Evolutionary conservation across 2,329 filamentous ascomycete genomes (phyloP).

Genomic region (Paecilomyces sp.): DNA sequence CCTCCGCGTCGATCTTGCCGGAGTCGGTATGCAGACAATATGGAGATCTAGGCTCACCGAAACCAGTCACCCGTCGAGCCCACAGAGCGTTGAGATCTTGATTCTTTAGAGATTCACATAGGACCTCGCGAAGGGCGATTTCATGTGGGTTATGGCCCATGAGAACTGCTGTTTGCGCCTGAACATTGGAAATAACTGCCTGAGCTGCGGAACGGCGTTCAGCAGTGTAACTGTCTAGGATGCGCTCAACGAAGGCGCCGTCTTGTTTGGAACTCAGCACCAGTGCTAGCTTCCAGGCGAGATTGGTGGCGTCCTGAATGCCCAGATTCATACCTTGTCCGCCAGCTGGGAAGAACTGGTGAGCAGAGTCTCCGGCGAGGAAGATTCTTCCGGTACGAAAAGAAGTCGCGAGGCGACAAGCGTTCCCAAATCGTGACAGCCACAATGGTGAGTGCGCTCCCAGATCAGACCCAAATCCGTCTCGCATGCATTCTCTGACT

Average conservation of each 20-base stretch:
- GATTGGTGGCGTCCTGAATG: slow-evolving; percentile 14
- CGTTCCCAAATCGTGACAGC: background rate
- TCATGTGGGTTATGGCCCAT: background rate
- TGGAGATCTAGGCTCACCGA: background rate
- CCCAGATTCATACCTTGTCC: slow-evolving; percentile 16
- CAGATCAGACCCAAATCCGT: background rate
- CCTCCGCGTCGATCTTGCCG: background rate
- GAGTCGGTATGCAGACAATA: background rate
- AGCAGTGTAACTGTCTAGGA: background rate
- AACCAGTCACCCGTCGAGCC: background rate
- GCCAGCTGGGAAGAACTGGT: slow-evolving; percentile 13
- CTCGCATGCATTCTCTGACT: background rate
- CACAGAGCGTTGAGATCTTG: background rate
- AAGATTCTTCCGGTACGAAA: slow-evolving; percentile 7
- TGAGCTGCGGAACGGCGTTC: background rate
- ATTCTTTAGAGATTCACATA: background rate
- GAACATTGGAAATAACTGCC: background rate
- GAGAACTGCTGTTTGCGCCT: background rate
- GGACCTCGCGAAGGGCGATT: background rate
- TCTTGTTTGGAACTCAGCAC: slow-evolving; percentile 4
- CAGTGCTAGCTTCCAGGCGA: slow-evolving; percentile 14
- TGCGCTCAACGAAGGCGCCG: background rate
- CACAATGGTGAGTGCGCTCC: background rate
- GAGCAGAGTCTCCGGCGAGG: slow-evolving; percentile 12
- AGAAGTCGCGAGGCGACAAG: background rate